Base-by-base conservation (phyloP, 352 stramenopile genomes). In the Halophytophthora polymorphica region DNA sequence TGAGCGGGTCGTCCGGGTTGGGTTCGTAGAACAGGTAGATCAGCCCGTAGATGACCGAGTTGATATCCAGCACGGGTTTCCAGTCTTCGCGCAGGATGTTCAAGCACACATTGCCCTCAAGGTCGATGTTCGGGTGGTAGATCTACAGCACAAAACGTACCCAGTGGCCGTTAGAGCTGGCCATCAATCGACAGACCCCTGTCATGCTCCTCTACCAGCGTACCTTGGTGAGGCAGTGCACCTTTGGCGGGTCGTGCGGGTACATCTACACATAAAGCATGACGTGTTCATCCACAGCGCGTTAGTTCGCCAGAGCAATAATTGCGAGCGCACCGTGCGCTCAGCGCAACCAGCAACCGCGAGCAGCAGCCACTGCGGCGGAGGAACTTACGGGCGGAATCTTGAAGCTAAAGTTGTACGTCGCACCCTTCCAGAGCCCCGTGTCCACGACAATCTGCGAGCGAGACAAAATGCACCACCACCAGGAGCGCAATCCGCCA, bases 11-110 rank as follows among this genome's bases (percentile, higher is more conserved):
- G 68, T 99, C 96, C 22, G 96, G 95, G 78, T 99, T 99, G 33
- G 97, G 97, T 67, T 99, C 97, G 73, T 99, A 99, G 77, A 99
- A 99, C 38, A 99, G 76, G 69, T 98, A 99, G 77, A 99, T 98
- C 39, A 99, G 73, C 41, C 97, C 95, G 74, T 99, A 99, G 71
- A 99, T 99, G 63, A 99, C 96, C 18, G 95, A 94, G 75, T 99
- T 99, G 69, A 99, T 98, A 76, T 99, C 97, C 56, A 99, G 73
- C 42, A 99, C 96, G 17, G 80, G 96, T 66, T 99, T 98, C 97
- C 97, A 99, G 86, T 99, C 97, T 62, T 99, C 96, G 38, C 96
- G 84, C 45, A 99, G 71, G 59, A 98, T 98, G 72, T 98, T 98
- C 29, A 99, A 73, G 74, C 97, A 99, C 52, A 99, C 97, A 55